phyloP scores from a whole-genome alignment of 108 stramenopile genomes.

The Fistulifera solaris region DNA sequence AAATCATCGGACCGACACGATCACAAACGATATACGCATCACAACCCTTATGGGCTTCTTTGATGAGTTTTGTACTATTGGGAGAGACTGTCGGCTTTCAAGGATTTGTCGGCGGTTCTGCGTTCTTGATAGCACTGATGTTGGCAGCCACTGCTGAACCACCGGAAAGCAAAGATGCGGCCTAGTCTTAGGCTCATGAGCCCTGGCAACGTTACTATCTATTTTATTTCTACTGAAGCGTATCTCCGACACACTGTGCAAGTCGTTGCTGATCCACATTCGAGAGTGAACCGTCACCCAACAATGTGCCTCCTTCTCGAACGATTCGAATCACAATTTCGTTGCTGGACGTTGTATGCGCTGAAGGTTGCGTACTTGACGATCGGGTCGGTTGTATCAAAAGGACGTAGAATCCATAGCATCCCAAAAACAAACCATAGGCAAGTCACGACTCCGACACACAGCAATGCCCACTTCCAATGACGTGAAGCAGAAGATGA shows the following conservation, averaged over 20 bases:
- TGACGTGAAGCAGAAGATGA: not conserved
- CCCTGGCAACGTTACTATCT: too few relatives aligned
- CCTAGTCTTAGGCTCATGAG: too few relatives aligned
- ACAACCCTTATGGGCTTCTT: constrained; percentile 72
- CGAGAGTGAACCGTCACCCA: too few relatives aligned
- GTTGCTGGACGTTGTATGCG: not conserved
- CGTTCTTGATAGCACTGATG: constrained; percentile 49
- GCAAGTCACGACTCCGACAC: not conserved
- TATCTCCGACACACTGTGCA: too few relatives aligned
- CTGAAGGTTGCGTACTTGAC: not conserved
- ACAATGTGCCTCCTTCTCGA: constrained; percentile 4
- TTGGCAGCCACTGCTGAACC: constrained; percentile 45
- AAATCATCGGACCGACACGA: constrained; percentile 58
- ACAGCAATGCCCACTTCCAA: not conserved
- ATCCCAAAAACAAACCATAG: constrained; percentile 2
- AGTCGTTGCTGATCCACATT: too few relatives aligned
- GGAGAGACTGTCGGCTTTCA: constrained; percentile 44
- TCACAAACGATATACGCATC: constrained; percentile 69
- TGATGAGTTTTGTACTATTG: constrained; percentile 47
- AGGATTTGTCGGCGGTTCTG: constrained; percentile 48
- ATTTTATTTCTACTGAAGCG: too few relatives aligned
- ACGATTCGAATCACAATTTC: constrained; percentile 11
- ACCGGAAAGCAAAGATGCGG: too few relatives aligned
- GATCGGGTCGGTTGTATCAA: not conserved
- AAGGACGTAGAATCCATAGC: constrained; percentile 6